A percentile compares a stretch with the other conserved stretches of the same genome.
phyloP scores from a whole-genome alignment of 169 alveolate species.

The Amoebophrya sp. region DNA sequence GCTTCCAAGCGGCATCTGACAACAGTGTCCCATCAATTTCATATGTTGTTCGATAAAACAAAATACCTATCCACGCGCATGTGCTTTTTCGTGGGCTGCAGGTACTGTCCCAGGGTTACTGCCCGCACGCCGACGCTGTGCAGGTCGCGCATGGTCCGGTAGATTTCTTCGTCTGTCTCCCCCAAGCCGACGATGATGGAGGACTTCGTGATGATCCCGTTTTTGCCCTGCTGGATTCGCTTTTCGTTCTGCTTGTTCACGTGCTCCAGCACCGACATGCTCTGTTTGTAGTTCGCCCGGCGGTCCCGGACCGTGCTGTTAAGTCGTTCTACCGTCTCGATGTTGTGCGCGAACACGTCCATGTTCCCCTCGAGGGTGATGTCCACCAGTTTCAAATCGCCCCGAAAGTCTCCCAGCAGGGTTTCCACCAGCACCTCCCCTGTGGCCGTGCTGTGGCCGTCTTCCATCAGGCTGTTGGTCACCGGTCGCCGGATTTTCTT shows the following conservation, averaged over 20 bases:
- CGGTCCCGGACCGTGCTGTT: slow-evolving; percentile 49
- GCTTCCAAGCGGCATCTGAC: too few relatives aligned
- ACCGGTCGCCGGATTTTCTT: slow-evolving; percentile 34
- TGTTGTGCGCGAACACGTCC: slow-evolving; percentile 54
- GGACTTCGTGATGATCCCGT: slow-evolving; percentile 44
- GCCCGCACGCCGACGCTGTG: slow-evolving; percentile 41
- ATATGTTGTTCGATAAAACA: background rate
- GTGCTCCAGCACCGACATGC: slow-evolving; percentile 44
- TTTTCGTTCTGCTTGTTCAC: slow-evolving; percentile 49
- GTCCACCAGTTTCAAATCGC: slow-evolving; percentile 42
- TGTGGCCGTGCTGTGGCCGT: background rate
- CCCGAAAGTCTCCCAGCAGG: slow-evolving; percentile 53
- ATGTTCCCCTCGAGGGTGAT: slow-evolving; percentile 47
- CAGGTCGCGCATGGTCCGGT: slow-evolving; percentile 49
- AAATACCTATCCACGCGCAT: slow-evolving; percentile 49
- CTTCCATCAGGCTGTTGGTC: background rate
- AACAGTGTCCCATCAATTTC: too few relatives aligned
- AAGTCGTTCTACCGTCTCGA: slow-evolving; percentile 51
- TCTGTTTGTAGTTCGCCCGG: slow-evolving; percentile 54
- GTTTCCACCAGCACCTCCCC: slow-evolving; percentile 49
- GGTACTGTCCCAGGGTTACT: slow-evolving; percentile 52
- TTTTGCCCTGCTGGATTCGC: background rate
- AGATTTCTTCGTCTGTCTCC: slow-evolving; percentile 50
- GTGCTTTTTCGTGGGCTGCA: slow-evolving; percentile 52
- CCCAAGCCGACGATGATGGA: slow-evolving; percentile 53